A percentile compares a stretch with the other conserved stretches of the same genome.
phyloP scores from a whole-genome alignment of 1,284 basidiomycete genomes.

The Waitea zeae region DNA sequence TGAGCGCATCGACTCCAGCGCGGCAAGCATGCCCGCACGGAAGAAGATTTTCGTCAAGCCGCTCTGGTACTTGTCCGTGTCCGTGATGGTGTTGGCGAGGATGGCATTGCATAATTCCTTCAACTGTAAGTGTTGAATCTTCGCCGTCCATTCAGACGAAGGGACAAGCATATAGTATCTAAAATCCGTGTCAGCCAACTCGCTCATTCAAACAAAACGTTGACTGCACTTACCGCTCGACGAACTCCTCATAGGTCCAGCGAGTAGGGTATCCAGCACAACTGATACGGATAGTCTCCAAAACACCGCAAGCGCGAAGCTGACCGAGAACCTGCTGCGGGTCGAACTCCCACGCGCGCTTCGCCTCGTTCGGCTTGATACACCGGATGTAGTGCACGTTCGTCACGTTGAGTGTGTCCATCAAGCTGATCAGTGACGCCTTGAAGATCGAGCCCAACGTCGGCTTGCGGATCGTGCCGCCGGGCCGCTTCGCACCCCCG shows the following conservation, averaged over 20 bases:
- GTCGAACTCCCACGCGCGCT: constrained; percentile 93
- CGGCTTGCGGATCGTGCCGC: constrained; percentile 70
- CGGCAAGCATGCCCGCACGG: constrained; percentile 97
- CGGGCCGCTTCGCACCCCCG: constrained; percentile 50
- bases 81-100: constrained; percentile 74
- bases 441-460: constrained; percentile 99
- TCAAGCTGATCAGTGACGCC: constrained; percentile 81
- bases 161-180: constrained; percentile 96
- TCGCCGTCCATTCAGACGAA: constrained; percentile 72
- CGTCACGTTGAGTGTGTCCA: constrained; percentile 95
- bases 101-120: constrained; percentile 76
- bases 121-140: constrained; percentile 70
- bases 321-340: constrained; percentile 94
- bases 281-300: constrained; percentile 98
- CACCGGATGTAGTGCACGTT: constrained; percentile 99
- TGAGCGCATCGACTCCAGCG: constrained; percentile 81
- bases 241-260: constrained; percentile 98
- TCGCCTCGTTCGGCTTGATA: constrained; percentile 98
- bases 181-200: constrained; percentile 4
- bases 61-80: constrained; percentile 92
- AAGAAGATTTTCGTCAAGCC: constrained; percentile 99
- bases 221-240: constrained; percentile 60
- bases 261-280: constrained; percentile 98
- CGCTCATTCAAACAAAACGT: constrained; percentile 1
- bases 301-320: constrained; percentile 93